Conservation (phyloP, 179 eudicot genomes). For the Monotropa hypopitys region DNA sequence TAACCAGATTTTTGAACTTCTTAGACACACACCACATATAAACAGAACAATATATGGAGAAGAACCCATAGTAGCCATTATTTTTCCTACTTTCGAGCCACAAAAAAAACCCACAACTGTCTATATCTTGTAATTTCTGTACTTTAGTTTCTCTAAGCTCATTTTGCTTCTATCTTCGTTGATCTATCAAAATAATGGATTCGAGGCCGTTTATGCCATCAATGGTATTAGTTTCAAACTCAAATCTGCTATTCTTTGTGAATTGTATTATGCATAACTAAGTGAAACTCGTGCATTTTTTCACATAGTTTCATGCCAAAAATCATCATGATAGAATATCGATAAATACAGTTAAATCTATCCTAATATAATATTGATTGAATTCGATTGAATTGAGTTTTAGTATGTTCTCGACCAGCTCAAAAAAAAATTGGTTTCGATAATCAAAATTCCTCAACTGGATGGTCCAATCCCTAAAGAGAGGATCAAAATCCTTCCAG, state of each 20-base stretch:
- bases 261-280: neutral
- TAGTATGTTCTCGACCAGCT: neutral
- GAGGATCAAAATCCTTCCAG: neutral
- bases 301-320: neutral
- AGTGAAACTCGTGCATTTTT: neutral
- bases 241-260: neutral
- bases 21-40: neutral
- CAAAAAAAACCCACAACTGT: neutral
- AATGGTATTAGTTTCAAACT: slow-evolving; percentile 8
- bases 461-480: neutral
- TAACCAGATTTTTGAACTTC: neutral
- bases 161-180: neutral
- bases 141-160: neutral
- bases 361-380: neutral
- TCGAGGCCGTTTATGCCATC: neutral
- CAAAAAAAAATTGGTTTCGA: neutral
- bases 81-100: neutral
- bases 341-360: neutral
- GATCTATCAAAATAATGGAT: neutral
- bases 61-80: neutral
- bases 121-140: neutral
- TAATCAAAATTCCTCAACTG: neutral
- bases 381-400: neutral
- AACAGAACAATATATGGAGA: neutral
- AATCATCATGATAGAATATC: neutral